phyloP scores from a whole-genome alignment of 192 early-diverging fungal species.

The Spizellomyces sp. region DNA sequence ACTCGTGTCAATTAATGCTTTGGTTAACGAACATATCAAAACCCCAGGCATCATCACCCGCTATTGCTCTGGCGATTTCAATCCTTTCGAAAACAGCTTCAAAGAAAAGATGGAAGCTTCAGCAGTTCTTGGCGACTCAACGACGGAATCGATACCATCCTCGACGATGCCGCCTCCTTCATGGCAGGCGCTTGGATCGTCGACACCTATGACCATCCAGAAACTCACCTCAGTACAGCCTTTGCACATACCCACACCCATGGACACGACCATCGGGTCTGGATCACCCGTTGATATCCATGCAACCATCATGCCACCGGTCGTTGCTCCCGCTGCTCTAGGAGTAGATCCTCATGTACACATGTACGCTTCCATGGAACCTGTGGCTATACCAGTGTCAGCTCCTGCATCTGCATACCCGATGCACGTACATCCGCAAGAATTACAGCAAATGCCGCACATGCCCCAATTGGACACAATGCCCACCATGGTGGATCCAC shows the following conservation, averaged over 20 bases:
- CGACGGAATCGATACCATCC: constrained; percentile 7
- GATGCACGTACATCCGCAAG: neutral
- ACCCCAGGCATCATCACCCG: constrained; percentile 24
- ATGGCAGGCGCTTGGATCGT: neutral
- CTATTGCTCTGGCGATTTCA: constrained; percentile 33
- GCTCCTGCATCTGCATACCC: neutral
- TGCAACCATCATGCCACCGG: neutral
- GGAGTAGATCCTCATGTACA: neutral
- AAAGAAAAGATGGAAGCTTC: constrained; percentile 16
- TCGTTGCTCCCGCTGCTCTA: constrained; percentile 1
- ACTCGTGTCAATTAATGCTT: neutral
- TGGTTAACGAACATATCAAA: neutral
- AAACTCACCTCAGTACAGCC: neutral
- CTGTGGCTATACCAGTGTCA: neutral
- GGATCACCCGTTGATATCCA: neutral
- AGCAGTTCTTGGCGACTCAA: neutral
- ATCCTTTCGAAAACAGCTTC: constrained; percentile 37
- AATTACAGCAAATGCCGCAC: neutral
- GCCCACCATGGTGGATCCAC: neutral
- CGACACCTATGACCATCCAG: neutral
- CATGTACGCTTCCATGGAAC: neutral
- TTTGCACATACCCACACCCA: neutral
- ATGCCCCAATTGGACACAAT: neutral
- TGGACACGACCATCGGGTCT: neutral
- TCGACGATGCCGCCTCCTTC: neutral